phyloP scores from a whole-genome alignment of 1,284 basidiomycete species.

The Pterulicium gracile region DNA sequence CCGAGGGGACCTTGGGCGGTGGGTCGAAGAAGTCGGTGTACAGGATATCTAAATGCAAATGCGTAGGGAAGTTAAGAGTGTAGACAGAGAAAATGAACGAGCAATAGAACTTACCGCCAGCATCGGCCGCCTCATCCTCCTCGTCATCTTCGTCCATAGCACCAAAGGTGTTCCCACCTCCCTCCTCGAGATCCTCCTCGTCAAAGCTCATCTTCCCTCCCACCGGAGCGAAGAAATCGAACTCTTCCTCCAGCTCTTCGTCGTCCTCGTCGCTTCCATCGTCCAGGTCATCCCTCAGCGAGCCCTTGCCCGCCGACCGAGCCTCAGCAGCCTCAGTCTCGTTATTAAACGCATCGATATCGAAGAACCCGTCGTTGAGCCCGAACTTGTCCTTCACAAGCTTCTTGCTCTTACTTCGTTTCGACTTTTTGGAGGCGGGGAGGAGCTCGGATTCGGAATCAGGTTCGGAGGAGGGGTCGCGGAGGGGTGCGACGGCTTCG shows the following conservation, averaged over 20 bases:
- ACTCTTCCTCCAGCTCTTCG: constrained; percentile 15
- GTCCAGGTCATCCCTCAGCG: constrained; percentile 39
- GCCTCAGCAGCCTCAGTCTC: constrained; percentile 79
- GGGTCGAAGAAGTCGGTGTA: constrained; percentile 71
- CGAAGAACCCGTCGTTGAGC: constrained; percentile 93
- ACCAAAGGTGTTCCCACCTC: neutral
- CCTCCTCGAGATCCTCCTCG: constrained; percentile 8
- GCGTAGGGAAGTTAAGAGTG: constrained; percentile 7
- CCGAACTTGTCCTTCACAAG: constrained; percentile 31
- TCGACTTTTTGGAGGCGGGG: constrained; percentile 19
- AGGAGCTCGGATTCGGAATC: constrained; percentile 27
- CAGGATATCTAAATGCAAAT: constrained; percentile 33
- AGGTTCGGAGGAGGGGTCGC: constrained; percentile 37
- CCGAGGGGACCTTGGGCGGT: constrained; percentile 21
- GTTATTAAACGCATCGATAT: constrained; percentile 81
- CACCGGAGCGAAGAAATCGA: constrained; percentile 67
- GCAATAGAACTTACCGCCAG: constrained; percentile 27
- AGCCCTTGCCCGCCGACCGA: constrained; percentile 47
- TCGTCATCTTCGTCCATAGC: constrained; percentile 7
- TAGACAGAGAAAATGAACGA: constrained; percentile 4
- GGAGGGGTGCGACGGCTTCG: constrained; percentile 33
- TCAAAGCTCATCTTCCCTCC: constrained; percentile 22
- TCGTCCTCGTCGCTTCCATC: constrained; percentile 45
- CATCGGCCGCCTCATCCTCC: constrained; percentile 30
- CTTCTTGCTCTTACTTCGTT: constrained; percentile 17